Evolutionary conservation across 2,329 filamentous ascomycete genomes (phyloP).

Genomic region (Talaromyces sp.): DNA sequence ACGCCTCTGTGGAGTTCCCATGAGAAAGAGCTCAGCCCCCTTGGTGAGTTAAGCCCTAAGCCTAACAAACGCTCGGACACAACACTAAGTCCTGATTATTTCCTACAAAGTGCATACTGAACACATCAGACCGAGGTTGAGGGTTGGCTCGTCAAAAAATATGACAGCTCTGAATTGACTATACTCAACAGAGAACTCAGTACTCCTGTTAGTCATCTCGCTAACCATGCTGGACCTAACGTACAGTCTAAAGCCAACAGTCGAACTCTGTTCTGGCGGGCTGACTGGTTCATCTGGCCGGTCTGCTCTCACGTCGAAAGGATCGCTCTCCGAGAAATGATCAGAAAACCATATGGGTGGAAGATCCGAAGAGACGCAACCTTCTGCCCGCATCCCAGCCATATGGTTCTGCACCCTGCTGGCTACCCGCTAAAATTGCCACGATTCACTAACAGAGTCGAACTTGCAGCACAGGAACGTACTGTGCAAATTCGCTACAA

Average conservation of each 20-base stretch:
- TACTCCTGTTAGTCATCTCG: background rate
- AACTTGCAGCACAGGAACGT: background rate
- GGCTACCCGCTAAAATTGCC: slow-evolving; percentile 1
- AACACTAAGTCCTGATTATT: background rate
- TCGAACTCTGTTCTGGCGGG: background rate
- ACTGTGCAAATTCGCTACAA: background rate
- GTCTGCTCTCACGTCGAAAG: background rate
- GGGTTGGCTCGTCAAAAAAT: slow-evolving; percentile 6
- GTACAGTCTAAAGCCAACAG: background rate
- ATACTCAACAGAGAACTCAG: background rate
- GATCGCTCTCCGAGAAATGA: background rate
- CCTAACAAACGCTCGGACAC: slow-evolving; percentile 12
- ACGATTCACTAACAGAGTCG: slow-evolving; percentile 14
- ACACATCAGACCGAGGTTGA: slow-evolving; percentile 5
- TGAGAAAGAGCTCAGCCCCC: background rate
- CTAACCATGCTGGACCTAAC: background rate
- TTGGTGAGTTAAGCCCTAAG: slow-evolving; percentile 6
- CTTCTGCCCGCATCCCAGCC: slow-evolving; percentile 11
- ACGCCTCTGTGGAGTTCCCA: slow-evolving; percentile 5
- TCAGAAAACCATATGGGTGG: background rate
- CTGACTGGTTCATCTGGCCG: background rate
- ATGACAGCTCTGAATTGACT: slow-evolving; percentile 18
- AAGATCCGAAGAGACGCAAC: background rate
- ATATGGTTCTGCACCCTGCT: slow-evolving; percentile 9
- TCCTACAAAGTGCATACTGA: background rate